Conservation (phyloP, 495 filamentous ascomycete species). For the Aspergillus nidulans region DNA sequence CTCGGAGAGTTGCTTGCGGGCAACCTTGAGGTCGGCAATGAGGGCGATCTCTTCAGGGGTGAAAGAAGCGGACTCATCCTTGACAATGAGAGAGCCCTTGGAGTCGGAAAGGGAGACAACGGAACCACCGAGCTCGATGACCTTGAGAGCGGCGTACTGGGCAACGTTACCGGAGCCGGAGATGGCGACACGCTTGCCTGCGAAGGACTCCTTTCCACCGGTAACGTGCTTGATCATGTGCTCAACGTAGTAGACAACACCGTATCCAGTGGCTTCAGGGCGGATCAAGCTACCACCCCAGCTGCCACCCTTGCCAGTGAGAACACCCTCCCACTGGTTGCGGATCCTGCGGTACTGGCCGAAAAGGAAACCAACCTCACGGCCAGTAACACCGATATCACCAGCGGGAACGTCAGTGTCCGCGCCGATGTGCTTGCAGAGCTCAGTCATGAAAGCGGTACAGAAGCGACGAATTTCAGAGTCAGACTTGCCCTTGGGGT, state of each 20-base stretch:
- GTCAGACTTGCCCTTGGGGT: conserved; percentile 98
- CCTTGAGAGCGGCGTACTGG: conserved; percentile 96
- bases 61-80: conserved; percentile 55
- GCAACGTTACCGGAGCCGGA: conserved; percentile 98
- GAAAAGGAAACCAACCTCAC: conserved; percentile 93
- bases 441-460: conserved; percentile 90
- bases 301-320: conserved; percentile 89
- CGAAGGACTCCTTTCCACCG: conserved; percentile 75
- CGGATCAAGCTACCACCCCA: conserved; percentile 95
- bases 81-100: conserved; percentile 76
- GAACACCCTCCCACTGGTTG: conserved; percentile 89
- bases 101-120: conserved; percentile 94
- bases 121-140: conserved; percentile 89
- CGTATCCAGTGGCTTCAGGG: conserved; percentile 95
- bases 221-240: conserved; percentile 92
- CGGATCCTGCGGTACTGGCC: conserved; percentile 86
- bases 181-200: conserved; percentile 90
- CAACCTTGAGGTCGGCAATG: conserved; percentile 82
- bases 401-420: conserved; percentile 94
- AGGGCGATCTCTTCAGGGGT: conserved; percentile 68
- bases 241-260: conserved; percentile 92
- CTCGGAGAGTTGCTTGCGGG: conserved; percentile 73
- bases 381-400: conserved; percentile 86
- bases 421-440: conserved; percentile 92
- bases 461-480: conserved; percentile 98